A percentile compares a stretch with the other conserved stretches of the same genome.
Conservation (phyloP, 495 filamentous ascomycete genomes). For the Penicillium verhagenii region DNA sequence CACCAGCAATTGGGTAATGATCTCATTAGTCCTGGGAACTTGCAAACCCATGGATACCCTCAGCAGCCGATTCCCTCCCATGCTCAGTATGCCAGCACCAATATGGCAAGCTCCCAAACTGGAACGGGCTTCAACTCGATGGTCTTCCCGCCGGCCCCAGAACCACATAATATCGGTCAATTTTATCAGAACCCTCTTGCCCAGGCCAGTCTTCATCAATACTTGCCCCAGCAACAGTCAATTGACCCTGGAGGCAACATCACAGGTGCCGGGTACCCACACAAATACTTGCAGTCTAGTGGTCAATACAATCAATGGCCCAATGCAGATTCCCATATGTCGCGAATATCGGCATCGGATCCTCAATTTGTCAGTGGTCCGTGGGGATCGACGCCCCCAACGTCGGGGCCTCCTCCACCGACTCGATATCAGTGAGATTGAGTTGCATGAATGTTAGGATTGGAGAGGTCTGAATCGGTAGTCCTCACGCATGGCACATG, state of each 20-base stretch:
- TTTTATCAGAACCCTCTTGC: constrained; percentile 17
- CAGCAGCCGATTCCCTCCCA: constrained; percentile 4
- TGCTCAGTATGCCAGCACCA: constrained; percentile 11
- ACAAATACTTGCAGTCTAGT: background rate
- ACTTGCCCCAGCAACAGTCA: constrained; percentile 7
- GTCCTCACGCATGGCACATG: background rate
- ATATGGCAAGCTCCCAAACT: constrained; percentile 12
- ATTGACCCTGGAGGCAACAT: background rate
- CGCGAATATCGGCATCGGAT: constrained; percentile 11
- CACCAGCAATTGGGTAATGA: background rate
- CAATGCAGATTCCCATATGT: background rate
- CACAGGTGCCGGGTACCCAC: background rate
- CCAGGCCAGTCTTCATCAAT: constrained; percentile 12
- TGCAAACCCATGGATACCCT: constrained; percentile 12
- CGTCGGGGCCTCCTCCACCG: constrained; percentile 1
- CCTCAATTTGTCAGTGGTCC: constrained; percentile 28
- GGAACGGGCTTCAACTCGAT: constrained; percentile 3
- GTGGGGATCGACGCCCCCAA: constrained; percentile 21
- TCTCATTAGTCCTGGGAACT: background rate
- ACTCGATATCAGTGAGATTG: background rate
- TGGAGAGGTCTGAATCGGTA: background rate
- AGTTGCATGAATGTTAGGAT: background rate
- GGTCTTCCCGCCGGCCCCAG: background rate
- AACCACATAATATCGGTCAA: background rate
- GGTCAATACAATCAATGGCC: constrained; percentile 1